Conservation (phyloP, 1,139 yeast genomes). For the Sugiyamaella sp. region DNA sequence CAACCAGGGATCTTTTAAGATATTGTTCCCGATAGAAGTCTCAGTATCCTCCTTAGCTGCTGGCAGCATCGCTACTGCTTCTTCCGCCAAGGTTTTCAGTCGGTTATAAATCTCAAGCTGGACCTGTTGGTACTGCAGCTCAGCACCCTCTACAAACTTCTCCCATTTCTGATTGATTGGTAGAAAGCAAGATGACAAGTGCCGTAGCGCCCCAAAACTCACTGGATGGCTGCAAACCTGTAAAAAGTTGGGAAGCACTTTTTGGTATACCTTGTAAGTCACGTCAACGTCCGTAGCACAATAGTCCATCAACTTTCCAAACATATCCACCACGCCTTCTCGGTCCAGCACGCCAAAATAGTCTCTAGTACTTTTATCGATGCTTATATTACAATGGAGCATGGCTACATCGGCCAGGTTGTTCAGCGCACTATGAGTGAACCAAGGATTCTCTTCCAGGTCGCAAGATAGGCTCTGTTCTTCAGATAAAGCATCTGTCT, state of each 20-base stretch:
- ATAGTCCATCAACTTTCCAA: slow-evolving; percentile 67
- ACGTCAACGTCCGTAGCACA: slow-evolving; percentile 85
- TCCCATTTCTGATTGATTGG: slow-evolving; percentile 83
- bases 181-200: slow-evolving; percentile 72
- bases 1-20: slow-evolving; percentile 76
- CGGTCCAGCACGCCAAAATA: slow-evolving; percentile 61
- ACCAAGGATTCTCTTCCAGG: slow-evolving; percentile 36
- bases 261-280: slow-evolving; percentile 70
- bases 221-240: slow-evolving; percentile 88
- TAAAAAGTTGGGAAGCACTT: slow-evolving; percentile 69
- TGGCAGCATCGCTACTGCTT: slow-evolving; percentile 51
- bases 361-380: slow-evolving; percentile 71
- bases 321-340: slow-evolving; percentile 55
- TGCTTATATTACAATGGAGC: slow-evolving; percentile 71
- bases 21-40: slow-evolving; percentile 1
- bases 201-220: slow-evolving; percentile 83
- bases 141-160: slow-evolving; percentile 68
- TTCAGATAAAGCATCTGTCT: neutral
- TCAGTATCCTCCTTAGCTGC: slow-evolving; percentile 29
- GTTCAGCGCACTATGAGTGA: slow-evolving; percentile 66
- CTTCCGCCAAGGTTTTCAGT: slow-evolving; percentile 61
- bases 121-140: slow-evolving; percentile 62
- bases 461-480: slow-evolving; percentile 21
- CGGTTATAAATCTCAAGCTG: slow-evolving; percentile 60
- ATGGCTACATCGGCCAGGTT: slow-evolving; percentile 80